These are phyloP conservation scores for Peronospora belbahrii DNA, from an alignment of 352 stramenopile genomes.

Conservation along the genomic window DNA sequence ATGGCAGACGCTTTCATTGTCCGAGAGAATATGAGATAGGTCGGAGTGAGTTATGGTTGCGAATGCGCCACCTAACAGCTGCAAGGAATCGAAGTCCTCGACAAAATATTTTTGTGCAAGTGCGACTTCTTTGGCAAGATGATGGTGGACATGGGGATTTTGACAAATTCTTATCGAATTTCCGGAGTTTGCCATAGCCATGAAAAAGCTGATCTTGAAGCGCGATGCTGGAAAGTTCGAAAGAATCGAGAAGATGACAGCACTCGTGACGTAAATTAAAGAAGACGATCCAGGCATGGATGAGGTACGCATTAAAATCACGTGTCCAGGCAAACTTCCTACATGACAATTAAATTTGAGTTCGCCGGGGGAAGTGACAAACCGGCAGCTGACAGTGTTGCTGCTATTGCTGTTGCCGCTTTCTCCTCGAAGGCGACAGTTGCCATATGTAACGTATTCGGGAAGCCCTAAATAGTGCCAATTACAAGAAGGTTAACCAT, in stretches of 20 bases:
- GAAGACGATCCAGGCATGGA: no score
- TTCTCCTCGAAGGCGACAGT: neutral
- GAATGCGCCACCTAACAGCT: slow-evolving; percentile 37
- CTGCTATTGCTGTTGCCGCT: slow-evolving; percentile 6
- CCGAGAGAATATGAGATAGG: slow-evolving; percentile 53
- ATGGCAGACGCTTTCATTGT: slow-evolving; percentile 64
- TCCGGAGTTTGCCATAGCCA: slow-evolving; percentile 58
- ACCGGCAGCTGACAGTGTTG: slow-evolving; percentile 7
- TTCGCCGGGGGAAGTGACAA: slow-evolving; percentile 2
- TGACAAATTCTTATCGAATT: slow-evolving; percentile 67
- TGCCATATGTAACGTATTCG: no score
- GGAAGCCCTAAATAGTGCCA: neutral
- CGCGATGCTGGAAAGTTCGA: slow-evolving; percentile 59
- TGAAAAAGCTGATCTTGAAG: slow-evolving; percentile 66
- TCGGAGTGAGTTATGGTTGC: slow-evolving; percentile 57
- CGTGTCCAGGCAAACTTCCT: no score
- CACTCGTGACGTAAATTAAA: slow-evolving; percentile 60
- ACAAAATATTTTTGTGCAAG: slow-evolving; percentile 50
- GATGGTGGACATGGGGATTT: slow-evolving; percentile 57
- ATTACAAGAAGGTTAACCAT: slow-evolving; percentile 22
- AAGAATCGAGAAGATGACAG: slow-evolving; percentile 59
- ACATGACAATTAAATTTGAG: neutral
- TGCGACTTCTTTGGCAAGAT: slow-evolving; percentile 61
- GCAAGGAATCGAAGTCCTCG: slow-evolving; percentile 15
- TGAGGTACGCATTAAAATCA: no score